These are phyloP conservation scores for Ceratobasidium sp. DNA, from an alignment of 1,284 basidiomycete genomes.

Conservation along the genomic window DNA sequence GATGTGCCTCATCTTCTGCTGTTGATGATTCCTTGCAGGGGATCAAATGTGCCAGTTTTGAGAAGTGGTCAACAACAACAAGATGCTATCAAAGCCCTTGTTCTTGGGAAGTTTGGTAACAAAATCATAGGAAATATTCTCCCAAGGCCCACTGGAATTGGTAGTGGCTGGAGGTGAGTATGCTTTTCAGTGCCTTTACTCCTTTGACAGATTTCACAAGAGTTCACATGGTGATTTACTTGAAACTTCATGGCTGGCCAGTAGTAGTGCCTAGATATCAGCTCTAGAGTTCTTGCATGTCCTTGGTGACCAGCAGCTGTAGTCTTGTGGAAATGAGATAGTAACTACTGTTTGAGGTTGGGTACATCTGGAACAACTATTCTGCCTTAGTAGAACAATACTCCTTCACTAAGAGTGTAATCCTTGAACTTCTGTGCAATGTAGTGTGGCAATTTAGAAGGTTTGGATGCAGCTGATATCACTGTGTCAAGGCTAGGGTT, in stretches of 20 bases:
- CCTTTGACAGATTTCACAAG: too few species aligned
- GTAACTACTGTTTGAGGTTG: too few species aligned
- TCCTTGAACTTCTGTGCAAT: too few species aligned
- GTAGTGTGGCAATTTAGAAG: too few species aligned
- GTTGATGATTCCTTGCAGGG: neutral
- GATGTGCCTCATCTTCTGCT: conserved; percentile 6
- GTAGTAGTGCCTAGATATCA: conserved; percentile 35
- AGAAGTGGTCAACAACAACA: conserved; percentile 43
- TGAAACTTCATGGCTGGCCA: too few species aligned
- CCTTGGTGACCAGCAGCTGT: conserved; percentile 46
- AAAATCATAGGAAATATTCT: conserved; percentile 36
- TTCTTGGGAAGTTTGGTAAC: conserved; percentile 42
- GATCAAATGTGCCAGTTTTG: conserved; percentile 41
- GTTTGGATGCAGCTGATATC: too few species aligned
- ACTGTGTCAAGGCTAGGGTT: too few species aligned
- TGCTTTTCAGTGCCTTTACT: too few species aligned
- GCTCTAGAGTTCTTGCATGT: conserved; percentile 35
- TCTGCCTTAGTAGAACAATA: too few species aligned
- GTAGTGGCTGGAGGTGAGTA: conserved; percentile 41
- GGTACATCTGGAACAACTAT: too few species aligned
- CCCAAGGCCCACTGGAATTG: conserved; percentile 42
- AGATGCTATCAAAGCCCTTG: conserved; percentile 42
- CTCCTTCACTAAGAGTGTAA: too few species aligned
- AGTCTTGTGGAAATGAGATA: conserved; percentile 32
- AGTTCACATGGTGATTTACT: too few species aligned